Base-by-base conservation (phyloP, 257 asterid genomes). In the Haberlea rhodopensis region DNA sequence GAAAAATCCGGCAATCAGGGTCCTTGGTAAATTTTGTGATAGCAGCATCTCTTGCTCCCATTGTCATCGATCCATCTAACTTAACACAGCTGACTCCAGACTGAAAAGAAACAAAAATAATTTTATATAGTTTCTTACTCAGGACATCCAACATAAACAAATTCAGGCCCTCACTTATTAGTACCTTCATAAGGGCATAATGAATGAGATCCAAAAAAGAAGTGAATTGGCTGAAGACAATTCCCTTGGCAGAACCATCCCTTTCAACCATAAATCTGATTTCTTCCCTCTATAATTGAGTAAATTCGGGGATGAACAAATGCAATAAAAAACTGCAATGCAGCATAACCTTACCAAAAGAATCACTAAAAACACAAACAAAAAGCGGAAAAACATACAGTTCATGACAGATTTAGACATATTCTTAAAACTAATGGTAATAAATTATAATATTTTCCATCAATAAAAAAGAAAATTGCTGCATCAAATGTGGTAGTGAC, bases 221-320 rank as follows among this genome's bases (percentile, higher is more conserved):
- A 32, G 97, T 80, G 79, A 87, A 92, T 65, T 92, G 98, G 84
- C 98, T 92, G 82, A 92, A 92, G 75, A 92, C 95, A 65, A 92
- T 85, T 52, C 88, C 98, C 81, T 92, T 92, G 40, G 98, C 97
- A 21, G 98, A 89, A 66, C 98, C 97, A 77, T 92, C 97, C 79
- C 91, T 85, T 80, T 92, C 98, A 70, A 87, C 81, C 98, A 92
- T 92, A 69, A 65, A 81, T 72, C 98, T 80, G 31, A 92, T 87
- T 81, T 92, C 98, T 78, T 92, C 98, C 80, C 96, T 89, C 98
- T 92, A 83, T 34, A 61, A 74, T 62, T 25, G 76, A 73, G 65
- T 20, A 64, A 10, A 32, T 56, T 60, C 45, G 37, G 26, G 60
- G 34, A 43, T 65, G 54, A 71, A 66, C 37, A 71, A 62, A 65